These are phyloP conservation scores for Emericellopsis cladophorae DNA, from an alignment of 2,329 filamentous ascomycete genomes.

Conservation along the genomic window DNA sequence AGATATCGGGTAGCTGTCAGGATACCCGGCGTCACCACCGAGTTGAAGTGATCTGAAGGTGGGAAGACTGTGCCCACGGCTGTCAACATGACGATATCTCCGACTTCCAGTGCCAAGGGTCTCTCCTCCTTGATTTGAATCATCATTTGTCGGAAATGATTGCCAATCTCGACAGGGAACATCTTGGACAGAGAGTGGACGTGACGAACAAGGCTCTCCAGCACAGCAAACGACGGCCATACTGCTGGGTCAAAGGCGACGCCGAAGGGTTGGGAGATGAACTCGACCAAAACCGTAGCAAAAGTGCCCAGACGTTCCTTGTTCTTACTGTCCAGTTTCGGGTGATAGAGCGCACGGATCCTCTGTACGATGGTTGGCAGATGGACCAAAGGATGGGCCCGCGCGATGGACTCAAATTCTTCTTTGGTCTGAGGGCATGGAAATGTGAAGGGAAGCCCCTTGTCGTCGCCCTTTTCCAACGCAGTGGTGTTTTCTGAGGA, in stretches of 20 bases:
- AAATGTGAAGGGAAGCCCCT: constrained; percentile 70
- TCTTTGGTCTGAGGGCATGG: constrained; percentile 68
- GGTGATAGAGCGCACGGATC: constrained; percentile 84
- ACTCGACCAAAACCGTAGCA: constrained; percentile 51
- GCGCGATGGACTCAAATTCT: constrained; percentile 57
- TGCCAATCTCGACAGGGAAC: constrained; percentile 66
- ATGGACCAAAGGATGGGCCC: constrained; percentile 48
- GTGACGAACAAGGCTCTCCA: constrained; percentile 78
- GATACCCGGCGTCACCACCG: constrained; percentile 82
- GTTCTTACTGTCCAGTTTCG: constrained; percentile 73
- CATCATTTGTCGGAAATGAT: constrained; percentile 65
- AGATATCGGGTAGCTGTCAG: constrained; percentile 76
- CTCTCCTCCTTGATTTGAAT: constrained; percentile 35
- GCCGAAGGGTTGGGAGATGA: constrained; percentile 29
- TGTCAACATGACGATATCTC: constrained; percentile 73
- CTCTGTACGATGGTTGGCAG: constrained; percentile 73
- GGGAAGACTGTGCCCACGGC: constrained; percentile 79
- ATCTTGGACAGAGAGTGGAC: constrained; percentile 85
- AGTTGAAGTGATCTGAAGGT: constrained; percentile 94
- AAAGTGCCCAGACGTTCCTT: constrained; percentile 69
- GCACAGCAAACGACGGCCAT: constrained; percentile 47
- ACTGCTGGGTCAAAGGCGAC: constrained; percentile 23
- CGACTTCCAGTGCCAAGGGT: constrained; percentile 40
- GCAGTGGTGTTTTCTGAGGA: constrained; percentile 25
- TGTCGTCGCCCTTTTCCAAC: constrained; percentile 28